Evolutionary conservation across 306 rosid species (phyloP).

Genomic region (Rosa multiflora): DNA sequence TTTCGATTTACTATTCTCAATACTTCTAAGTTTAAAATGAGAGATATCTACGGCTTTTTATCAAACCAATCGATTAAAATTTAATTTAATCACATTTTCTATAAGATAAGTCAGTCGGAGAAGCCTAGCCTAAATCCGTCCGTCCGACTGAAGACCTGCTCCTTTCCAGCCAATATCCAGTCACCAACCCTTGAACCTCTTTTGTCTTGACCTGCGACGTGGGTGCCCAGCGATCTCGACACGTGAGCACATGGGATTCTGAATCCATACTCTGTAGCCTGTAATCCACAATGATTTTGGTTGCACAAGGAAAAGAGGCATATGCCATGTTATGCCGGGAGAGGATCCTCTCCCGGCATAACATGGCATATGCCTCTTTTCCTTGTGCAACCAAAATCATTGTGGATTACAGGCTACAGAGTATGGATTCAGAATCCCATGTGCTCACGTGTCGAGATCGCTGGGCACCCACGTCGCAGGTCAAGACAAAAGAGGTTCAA

Average conservation of each 20-base stretch:
- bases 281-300: constrained; percentile 4
- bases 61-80: too few relatives aligned
- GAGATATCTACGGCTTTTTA: too few relatives aligned
- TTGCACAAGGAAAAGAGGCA: neutral
- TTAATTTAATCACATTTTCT: too few relatives aligned
- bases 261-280: neutral
- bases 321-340: neutral
- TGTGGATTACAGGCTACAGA: neutral
- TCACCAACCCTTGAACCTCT: constrained; percentile 25
- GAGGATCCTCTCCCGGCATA: too few relatives aligned
- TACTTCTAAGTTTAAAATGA: too few relatives aligned
- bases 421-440: constrained; percentile 30
- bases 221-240: constrained; percentile 6
- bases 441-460: constrained; percentile 36
- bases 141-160: neutral
- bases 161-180: constrained; percentile 6
- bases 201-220: constrained; percentile 36
- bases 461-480: constrained; percentile 18
- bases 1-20: too few relatives aligned
- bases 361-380: neutral
- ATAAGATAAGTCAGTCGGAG: neutral
- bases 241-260: constrained; percentile 50
- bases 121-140: neutral
- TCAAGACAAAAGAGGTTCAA: constrained; percentile 39
- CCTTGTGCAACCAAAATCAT: neutral